Evolutionary conservation across 1,284 basidiomycete species (phyloP).

Genomic region (Microbotryomycetes sp.): DNA sequence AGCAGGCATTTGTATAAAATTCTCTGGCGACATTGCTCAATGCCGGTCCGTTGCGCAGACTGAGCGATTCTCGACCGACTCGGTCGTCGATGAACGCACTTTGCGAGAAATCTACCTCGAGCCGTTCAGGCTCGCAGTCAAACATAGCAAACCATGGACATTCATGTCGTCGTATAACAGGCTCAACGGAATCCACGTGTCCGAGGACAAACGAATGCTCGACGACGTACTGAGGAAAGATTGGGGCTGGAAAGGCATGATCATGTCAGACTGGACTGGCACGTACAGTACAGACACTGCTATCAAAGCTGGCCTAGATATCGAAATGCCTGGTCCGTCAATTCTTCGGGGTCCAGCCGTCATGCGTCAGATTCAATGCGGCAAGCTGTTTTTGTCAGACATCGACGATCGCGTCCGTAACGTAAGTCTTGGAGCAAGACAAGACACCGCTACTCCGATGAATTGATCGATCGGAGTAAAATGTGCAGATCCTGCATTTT

Average conservation of each 20-base stretch:
- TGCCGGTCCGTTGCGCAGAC: slow-evolving; percentile 42
- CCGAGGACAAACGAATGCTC: slow-evolving; percentile 55
- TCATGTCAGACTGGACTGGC: slow-evolving; percentile 43
- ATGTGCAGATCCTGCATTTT: slow-evolving; percentile 20
- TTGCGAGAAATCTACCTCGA: slow-evolving; percentile 73
- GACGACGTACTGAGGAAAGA: slow-evolving; percentile 56
- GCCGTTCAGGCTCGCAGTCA: slow-evolving; percentile 74
- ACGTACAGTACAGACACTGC: slow-evolving; percentile 58
- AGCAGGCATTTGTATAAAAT: slow-evolving; percentile 6
- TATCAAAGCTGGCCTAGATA: slow-evolving; percentile 66
- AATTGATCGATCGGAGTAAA: too few species aligned
- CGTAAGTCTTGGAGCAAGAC: slow-evolving; percentile 35
- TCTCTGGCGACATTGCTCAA: too few species aligned
- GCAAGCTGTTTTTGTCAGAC: slow-evolving; percentile 51
- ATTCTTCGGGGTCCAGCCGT: slow-evolving; percentile 50
- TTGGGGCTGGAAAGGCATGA: slow-evolving; percentile 55
- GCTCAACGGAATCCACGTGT: slow-evolving; percentile 59
- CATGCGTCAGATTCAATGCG: slow-evolving; percentile 53
- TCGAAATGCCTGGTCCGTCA: slow-evolving; percentile 58
- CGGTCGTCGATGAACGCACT: slow-evolving; percentile 56
- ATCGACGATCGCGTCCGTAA: slow-evolving; percentile 54
- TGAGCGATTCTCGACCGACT: slow-evolving; percentile 35
- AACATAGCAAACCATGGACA: slow-evolving; percentile 48
- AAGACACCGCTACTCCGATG: too few species aligned
- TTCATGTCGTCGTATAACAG: slow-evolving; percentile 44